A percentile compares a stretch with the other conserved stretches of the same genome.
These are phyloP conservation scores for Trichoderma afroharzianum DNA, from an alignment of 2,329 filamentous ascomycete species.

Conservation along the genomic window DNA sequence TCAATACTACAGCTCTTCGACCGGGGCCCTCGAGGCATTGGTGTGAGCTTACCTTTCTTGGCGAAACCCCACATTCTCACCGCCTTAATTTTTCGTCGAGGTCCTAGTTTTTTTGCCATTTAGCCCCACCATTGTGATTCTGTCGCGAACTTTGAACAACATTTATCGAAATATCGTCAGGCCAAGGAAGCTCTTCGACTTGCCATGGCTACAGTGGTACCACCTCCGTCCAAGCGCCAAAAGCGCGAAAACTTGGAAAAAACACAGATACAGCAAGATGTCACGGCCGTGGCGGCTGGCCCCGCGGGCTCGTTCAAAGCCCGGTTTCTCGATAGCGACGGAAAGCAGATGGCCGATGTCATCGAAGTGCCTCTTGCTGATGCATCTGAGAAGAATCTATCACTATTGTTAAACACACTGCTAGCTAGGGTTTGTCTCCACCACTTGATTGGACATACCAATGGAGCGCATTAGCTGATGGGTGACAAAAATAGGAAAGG, in stretches of 20 bases:
- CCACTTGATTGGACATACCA: too few species aligned
- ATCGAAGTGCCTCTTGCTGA: slow-evolving; percentile 75
- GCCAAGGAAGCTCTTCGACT: neutral
- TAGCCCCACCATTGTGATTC: slow-evolving; percentile 16
- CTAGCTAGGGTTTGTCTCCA: slow-evolving; percentile 60
- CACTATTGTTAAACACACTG: slow-evolving; percentile 79
- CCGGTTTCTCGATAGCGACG: slow-evolving; percentile 80
- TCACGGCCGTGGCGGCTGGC: slow-evolving; percentile 63
- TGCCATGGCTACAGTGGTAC: slow-evolving; percentile 73
- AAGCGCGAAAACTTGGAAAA: slow-evolving; percentile 70
- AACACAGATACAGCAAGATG: slow-evolving; percentile 70
- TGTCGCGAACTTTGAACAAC: slow-evolving; percentile 19
- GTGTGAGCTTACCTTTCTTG: slow-evolving; percentile 8
- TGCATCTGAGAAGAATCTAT: slow-evolving; percentile 84
- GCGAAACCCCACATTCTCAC: slow-evolving; percentile 22
- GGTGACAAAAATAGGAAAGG: slow-evolving; percentile 37
- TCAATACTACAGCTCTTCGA: neutral
- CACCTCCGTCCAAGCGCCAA: slow-evolving; percentile 86
- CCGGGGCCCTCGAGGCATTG: neutral
- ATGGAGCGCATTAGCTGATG: neutral
- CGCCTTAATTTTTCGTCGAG: slow-evolving; percentile 25
- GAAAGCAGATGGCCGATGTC: slow-evolving; percentile 67
- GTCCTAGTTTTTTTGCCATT: slow-evolving; percentile 23
- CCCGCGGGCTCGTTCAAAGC: slow-evolving; percentile 75
- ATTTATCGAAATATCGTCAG: slow-evolving; percentile 2